Conservation (phyloP, 768 basidiomycete genomes). For the Omphalotus guepiniiformis region DNA sequence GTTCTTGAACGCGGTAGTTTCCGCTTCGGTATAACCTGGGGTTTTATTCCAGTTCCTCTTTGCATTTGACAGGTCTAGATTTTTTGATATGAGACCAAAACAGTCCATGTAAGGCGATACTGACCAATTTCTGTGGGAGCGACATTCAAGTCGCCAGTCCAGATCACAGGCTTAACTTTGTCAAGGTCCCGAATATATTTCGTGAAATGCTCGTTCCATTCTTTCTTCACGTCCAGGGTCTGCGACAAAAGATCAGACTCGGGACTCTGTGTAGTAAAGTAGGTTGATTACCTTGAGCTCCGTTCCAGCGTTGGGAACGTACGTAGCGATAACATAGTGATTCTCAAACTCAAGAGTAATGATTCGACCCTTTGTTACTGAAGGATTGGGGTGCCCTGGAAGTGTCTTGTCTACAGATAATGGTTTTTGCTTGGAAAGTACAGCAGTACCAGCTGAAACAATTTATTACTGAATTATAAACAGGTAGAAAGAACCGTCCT, state of each 20-base stretch:
- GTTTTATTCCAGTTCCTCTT: constrained; percentile 86
- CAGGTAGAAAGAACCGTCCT: neutral
- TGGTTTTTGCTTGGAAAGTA: constrained; percentile 75
- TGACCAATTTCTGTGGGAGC: constrained; percentile 72
- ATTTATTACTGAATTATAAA: constrained; percentile 1
- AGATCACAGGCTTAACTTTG: constrained; percentile 78
- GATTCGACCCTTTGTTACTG: constrained; percentile 68
- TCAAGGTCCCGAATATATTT: constrained; percentile 69
- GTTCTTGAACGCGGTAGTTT: constrained; percentile 69
- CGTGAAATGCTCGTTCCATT: constrained; percentile 78
- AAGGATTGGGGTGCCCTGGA: constrained; percentile 70
- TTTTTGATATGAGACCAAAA: neutral
- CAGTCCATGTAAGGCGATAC: neutral
- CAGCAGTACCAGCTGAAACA: constrained; percentile 69
- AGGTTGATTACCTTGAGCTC: constrained; percentile 55
- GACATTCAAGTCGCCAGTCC: constrained; percentile 86
- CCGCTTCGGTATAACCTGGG: constrained; percentile 78
- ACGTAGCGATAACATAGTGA: constrained; percentile 71
- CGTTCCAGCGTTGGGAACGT: constrained; percentile 80
- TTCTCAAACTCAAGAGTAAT: constrained; percentile 76
- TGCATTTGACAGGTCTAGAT: constrained; percentile 61
- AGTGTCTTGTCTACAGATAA: constrained; percentile 59
- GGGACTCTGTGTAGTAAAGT: neutral
- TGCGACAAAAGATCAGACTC: constrained; percentile 23
- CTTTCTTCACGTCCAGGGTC: constrained; percentile 73